Base-by-base conservation (phyloP, 768 basidiomycete species). In the Lactarius pseudohatsudake region DNA sequence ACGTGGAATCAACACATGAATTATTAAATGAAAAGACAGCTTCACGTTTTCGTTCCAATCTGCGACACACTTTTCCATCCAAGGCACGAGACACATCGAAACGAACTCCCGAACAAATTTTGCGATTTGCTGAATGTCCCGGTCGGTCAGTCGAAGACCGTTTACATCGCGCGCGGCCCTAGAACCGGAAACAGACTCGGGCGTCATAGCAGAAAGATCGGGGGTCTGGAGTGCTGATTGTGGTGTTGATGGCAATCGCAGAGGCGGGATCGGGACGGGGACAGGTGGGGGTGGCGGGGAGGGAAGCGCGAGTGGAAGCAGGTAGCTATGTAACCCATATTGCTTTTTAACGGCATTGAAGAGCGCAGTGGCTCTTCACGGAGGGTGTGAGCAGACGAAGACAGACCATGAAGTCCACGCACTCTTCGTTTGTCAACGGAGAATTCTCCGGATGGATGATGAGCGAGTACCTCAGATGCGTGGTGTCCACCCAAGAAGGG, bases 31-130 rank as follows among this genome's bases (percentile, higher is more conserved):
- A 10, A 20, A 61, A 69, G 64, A 8, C 45, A 61, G 57, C 75
- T 79, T 57, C 72, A 91, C 89, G 65, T 81, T 81, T 79, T 98
- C 96, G 74, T 97, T 98, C 93, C 95, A 96, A 69, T 96, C 92
- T 56, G 93, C 71, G 6, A 96, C 91, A 75, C 88, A 89, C 72
- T 89, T 92, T 78, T 98, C 96, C 93, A 98, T 96, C 92, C 92
- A 98, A 1, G 96, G 96, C 3, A 98, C 76, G 55, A 98, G 77
- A 73, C 91, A 95, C 86, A 91, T 93, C 13, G 89, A 87, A 4
- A 93, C 81, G 71, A 98, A 90, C 75, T 97, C 96, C 55, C 94
- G 84, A 11, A 92, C 83, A 72, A 98, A 94, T 61, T 85, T 84
- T 0, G 87, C 86, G 7, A 87, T 84, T 70, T 86, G 84, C 61